Evolutionary conservation across 1,139 yeast genomes (phyloP), one percentile per base, ranked within the genome.

Genomic region (Hemisphaericaspora subhashii): DNA sequence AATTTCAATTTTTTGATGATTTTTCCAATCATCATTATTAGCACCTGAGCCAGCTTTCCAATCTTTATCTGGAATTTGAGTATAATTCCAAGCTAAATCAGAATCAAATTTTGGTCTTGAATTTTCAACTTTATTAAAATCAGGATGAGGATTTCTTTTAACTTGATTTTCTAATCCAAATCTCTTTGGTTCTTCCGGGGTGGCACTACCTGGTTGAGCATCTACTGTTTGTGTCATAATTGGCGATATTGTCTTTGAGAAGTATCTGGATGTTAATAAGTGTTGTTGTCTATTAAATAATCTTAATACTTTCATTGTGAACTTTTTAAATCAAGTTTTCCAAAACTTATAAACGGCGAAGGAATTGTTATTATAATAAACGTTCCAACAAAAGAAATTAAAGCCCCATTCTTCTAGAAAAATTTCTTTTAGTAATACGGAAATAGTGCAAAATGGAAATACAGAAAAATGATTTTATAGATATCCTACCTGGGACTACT

Each of bases 1-100:
- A 36, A 79, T 56, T 32, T 62, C 60, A 5, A 77, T 37, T 49
- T 78, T 79, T 42, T 65, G 57, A 50, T 72, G 66, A 4, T 55
- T 46, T 38, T 59, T 57, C 75, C 77, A 71, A 20, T 67, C 70
- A 49, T 72, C 64, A 24, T 58, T 56, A 37, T 47, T 65, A 12
- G 83, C 78, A 3, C 83, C 83, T 5, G 63, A 51, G 2, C 82
- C 82, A 3, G 65, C 62, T 36, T 48, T 57, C 83, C 83, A 79
- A 18, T 60, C 51, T n/a, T 56, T 51, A 22, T 53, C 43, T 1
- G 64, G 65, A 14, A 51, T 43, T 39, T 55, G 50, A 11, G 66
- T 55, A 35, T 47, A 48, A n/a, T 36, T 33, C 56, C 58, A 59
- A 12, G 37, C 32, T 6, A 33, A 35, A 1, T 45, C 44, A 6